Evolutionary conservation across 2,329 filamentous ascomycete species (phyloP).

Genomic region (Colletotrichum musicola): DNA sequence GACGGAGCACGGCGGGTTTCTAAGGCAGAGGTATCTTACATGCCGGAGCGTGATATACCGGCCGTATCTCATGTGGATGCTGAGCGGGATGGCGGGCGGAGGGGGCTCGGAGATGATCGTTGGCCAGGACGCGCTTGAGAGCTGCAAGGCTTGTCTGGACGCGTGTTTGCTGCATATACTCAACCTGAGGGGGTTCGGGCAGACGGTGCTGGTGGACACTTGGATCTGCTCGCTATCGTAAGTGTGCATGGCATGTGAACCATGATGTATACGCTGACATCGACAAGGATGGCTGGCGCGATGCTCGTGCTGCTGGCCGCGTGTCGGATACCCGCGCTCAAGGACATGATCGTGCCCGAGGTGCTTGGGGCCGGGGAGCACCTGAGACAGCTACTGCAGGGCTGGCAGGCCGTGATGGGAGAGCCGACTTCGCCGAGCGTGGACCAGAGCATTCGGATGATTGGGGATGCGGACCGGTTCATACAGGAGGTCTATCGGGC

Average conservation of each 20-base stretch:
- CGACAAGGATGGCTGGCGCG: constrained; percentile 60
- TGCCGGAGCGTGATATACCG: constrained; percentile 66
- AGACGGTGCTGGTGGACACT: constrained; percentile 65
- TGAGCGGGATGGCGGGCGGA: constrained; percentile 53
- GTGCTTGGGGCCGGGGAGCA: constrained; percentile 56
- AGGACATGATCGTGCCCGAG: constrained; percentile 53
- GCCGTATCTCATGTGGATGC: constrained; percentile 64
- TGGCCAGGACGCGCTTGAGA: constrained; percentile 52
- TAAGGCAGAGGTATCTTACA: constrained; percentile 64
- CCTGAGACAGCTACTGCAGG: constrained; percentile 53
- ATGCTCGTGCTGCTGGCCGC: constrained; percentile 63
- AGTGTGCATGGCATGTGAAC: constrained; percentile 40
- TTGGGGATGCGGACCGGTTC: constrained; percentile 57
- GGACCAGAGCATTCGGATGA: constrained; percentile 59
- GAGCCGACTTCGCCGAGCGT: constrained; percentile 59
- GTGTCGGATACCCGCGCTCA: constrained; percentile 53
- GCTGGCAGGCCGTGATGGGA: constrained; percentile 57
- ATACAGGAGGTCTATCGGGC: constrained; percentile 52
- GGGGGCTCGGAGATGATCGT: constrained; percentile 42
- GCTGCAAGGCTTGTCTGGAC: constrained; percentile 60
- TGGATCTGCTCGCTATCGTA: constrained; percentile 68
- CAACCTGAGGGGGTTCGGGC: constrained; percentile 60
- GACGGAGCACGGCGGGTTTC: constrained; percentile 60
- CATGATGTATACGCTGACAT: not conserved
- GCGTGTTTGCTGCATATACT: constrained; percentile 62